phyloP scores from a whole-genome alignment of 305 asterid genomes.

The Vinca major region DNA sequence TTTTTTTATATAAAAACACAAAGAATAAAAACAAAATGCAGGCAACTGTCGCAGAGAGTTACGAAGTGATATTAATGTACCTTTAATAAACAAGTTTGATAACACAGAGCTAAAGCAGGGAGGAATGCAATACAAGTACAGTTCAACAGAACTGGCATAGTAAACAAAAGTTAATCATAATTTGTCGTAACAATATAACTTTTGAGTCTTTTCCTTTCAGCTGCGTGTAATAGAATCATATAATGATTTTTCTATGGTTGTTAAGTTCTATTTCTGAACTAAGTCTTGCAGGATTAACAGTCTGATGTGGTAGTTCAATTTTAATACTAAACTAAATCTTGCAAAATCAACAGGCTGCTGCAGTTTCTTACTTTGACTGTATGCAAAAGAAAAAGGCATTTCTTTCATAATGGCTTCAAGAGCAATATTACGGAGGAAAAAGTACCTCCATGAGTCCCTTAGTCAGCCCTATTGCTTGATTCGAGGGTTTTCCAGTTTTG shows the following conservation, averaged over 20 bases:
- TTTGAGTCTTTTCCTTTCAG: not conserved
- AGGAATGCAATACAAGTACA: not conserved
- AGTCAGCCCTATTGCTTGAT: slow-evolving; percentile 30
- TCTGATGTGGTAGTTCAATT: not conserved
- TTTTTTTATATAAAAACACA: too few relatives aligned
- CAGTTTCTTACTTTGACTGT: slow-evolving; percentile 4
- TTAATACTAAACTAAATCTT: not conserved
- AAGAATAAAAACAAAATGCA: not conserved
- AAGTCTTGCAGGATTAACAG: too few relatives aligned
- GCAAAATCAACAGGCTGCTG: slow-evolving; percentile 7
- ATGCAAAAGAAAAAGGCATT: slow-evolving; percentile 14
- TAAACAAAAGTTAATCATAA: not conserved
- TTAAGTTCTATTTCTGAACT: not conserved
- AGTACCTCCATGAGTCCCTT: slow-evolving; percentile 39
- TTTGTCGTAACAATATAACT: not conserved
- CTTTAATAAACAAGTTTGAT: not conserved
- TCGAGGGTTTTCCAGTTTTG: slow-evolving; percentile 36
- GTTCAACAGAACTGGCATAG: not conserved
- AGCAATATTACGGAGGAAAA: slow-evolving; percentile 56
- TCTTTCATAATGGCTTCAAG: slow-evolving; percentile 66
- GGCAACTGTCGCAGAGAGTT: not conserved
- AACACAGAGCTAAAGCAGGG: not conserved
- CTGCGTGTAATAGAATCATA: not conserved
- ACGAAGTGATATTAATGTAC: not conserved
- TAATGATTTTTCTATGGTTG: not conserved